These are phyloP conservation scores for Sequoiadendron giganteum DNA, from an alignment of 75 land plant species.

Conservation along the genomic window DNA sequence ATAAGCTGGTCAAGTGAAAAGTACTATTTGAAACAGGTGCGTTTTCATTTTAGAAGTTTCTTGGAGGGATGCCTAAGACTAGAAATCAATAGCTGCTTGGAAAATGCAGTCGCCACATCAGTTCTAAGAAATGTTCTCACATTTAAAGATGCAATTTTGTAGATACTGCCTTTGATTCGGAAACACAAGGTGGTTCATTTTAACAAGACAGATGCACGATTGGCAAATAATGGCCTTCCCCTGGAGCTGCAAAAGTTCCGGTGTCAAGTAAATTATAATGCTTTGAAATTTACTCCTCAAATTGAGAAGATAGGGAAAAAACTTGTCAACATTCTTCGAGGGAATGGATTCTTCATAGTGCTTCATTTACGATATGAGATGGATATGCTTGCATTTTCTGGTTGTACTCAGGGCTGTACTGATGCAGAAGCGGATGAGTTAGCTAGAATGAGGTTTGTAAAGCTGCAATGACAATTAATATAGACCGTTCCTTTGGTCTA, in stretches of 20 bases:
- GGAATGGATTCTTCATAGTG: slow-evolving; percentile 60
- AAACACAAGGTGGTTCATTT: slow-evolving; percentile 70
- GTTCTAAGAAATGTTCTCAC: background rate
- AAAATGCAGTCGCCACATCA: background rate
- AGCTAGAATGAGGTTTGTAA: slow-evolving; percentile 56
- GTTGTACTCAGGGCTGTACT: slow-evolving; percentile 82
- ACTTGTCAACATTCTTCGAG: slow-evolving; percentile 48
- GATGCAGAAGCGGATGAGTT: slow-evolving; percentile 64
- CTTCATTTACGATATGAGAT: slow-evolving; percentile 86
- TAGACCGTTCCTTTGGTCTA: background rate
- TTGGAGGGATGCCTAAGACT: background rate
- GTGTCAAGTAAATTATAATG: slow-evolving; percentile 77
- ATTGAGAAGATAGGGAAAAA: slow-evolving; percentile 66
- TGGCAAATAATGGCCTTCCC: slow-evolving; percentile 71
- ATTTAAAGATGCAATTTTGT: slow-evolving; percentile 14
- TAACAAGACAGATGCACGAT: slow-evolving; percentile 71
- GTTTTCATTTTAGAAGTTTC: slow-evolving; percentile 14
- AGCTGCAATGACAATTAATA: background rate
- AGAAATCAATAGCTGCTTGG: background rate
- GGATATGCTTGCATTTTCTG: slow-evolving; percentile 95
- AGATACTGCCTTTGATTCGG: slow-evolving; percentile 74
- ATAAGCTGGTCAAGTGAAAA: slow-evolving; percentile 59
- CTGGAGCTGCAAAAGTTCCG: slow-evolving; percentile 57
- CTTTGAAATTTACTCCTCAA: slow-evolving; percentile 65
- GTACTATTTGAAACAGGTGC: slow-evolving; percentile 46